phyloP scores from a whole-genome alignment of 331 rosid genomes.

The Acacia concinna region DNA sequence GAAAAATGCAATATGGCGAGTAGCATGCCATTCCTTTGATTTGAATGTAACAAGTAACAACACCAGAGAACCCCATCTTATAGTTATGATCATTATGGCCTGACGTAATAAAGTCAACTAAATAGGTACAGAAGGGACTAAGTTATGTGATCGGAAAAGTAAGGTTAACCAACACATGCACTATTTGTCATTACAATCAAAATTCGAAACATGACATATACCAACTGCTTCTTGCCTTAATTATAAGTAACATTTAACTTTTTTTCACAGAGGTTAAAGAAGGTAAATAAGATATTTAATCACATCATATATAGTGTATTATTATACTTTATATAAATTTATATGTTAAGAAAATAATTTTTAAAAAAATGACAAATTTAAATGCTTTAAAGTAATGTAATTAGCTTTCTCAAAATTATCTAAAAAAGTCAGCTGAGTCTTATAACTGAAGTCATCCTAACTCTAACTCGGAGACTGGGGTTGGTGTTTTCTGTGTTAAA shows the following conservation, averaged over 20 bases:
- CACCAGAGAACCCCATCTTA: constrained; percentile 27
- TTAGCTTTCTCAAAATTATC: too few relatives aligned
- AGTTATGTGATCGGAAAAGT: not conserved
- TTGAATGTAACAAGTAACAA: constrained; percentile 7
- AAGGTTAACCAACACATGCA: not conserved
- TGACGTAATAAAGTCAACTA: constrained; percentile 11
- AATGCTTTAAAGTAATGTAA: too few relatives aligned
- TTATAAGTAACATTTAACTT: too few relatives aligned
- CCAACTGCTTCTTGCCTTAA: too few relatives aligned
- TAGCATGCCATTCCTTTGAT: constrained; percentile 61
- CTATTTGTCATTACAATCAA: not conserved
- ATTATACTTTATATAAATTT: too few relatives aligned
- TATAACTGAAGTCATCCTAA: constrained; percentile 42
- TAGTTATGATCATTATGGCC: constrained; percentile 47
- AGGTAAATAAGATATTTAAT: too few relatives aligned
- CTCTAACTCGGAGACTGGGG: constrained; percentile 35
- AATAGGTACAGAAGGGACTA: not conserved
- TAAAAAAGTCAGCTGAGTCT: too few relatives aligned
- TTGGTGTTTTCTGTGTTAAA: constrained; percentile 15
- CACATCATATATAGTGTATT: too few relatives aligned
- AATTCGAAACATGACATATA: not conserved
- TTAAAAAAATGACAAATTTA: too few relatives aligned
- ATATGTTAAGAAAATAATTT: too few relatives aligned
- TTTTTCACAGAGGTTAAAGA: too few relatives aligned
- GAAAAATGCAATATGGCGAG: constrained; percentile 34